A percentile compares a stretch with the other conserved stretches of the same genome.
These are phyloP conservation scores for Yamadazyma spencermartinsiae DNA, from an alignment of 1,139 yeast genomes.

Conservation along the genomic window DNA sequence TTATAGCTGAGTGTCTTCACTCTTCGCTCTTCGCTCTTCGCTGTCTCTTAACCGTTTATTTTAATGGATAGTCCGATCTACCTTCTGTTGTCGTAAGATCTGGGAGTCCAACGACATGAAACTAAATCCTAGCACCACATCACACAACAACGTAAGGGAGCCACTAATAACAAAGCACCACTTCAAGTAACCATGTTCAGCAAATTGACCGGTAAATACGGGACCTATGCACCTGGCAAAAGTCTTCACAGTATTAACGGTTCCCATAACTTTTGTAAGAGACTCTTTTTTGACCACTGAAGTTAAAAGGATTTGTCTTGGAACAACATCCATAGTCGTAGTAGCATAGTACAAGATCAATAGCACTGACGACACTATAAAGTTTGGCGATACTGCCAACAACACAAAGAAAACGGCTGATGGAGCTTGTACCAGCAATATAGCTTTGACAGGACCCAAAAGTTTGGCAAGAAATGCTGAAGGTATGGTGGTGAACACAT, in stretches of 20 bases:
- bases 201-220: conserved; percentile 70
- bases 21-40: no score
- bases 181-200: conserved; percentile 50
- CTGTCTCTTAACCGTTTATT: no score
- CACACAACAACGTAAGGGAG: conserved; percentile 47
- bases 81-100: conserved; percentile 26
- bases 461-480: conserved; percentile 66
- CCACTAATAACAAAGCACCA: conserved; percentile 68
- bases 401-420: conserved; percentile 60
- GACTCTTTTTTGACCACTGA: conserved; percentile 64
- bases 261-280: conserved; percentile 76
- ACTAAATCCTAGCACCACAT: conserved; percentile 39
- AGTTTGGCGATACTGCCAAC: conserved; percentile 27
- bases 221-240: conserved; percentile 85
- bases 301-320: conserved; percentile 77
- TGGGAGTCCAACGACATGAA: conserved; percentile 42
- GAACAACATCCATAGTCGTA: conserved; percentile 86
- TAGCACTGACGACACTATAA: conserved; percentile 48
- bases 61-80: neutral
- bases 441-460: conserved; percentile 79
- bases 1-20: no score
- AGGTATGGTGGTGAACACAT: conserved; percentile 51
- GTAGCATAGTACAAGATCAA: conserved; percentile 54
- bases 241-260: conserved; percentile 83
- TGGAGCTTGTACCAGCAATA: conserved; percentile 76